These are phyloP conservation scores for Cercospora citrullina DNA, from an alignment of 2,329 filamentous ascomycete genomes.

Conservation along the genomic window DNA sequence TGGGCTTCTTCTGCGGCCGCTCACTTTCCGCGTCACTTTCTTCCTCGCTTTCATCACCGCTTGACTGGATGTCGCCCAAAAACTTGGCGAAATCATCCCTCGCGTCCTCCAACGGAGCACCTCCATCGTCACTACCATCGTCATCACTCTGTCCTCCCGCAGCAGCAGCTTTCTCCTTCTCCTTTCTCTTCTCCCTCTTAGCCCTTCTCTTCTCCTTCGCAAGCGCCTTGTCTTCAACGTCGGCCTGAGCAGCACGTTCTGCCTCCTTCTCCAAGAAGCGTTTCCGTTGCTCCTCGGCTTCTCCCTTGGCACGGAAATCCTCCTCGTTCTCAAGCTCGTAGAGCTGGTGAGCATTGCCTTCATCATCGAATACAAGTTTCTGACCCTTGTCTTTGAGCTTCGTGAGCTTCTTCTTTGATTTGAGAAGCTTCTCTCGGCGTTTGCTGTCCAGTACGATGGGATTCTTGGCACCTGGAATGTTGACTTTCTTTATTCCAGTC, in stretches of 20 bases:
- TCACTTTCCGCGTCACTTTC: conserved; percentile 37
- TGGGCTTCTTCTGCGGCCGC: conserved; percentile 61
- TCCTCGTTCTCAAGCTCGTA: conserved; percentile 88
- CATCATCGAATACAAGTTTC: conserved; percentile 89
- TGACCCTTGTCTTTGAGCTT: conserved; percentile 85
- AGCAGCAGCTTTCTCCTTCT: conserved; percentile 58
- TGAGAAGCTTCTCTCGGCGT: conserved; percentile 90
- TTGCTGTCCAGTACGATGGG: conserved; percentile 88
- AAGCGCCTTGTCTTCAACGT: conserved; percentile 78
- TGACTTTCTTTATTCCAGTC: conserved; percentile 59
- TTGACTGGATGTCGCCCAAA: conserved; percentile 38
- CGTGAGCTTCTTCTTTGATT: conserved; percentile 90
- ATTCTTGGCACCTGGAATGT: conserved; percentile 64
- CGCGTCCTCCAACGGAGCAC: conserved; percentile 26
- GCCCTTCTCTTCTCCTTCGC: conserved; percentile 76
- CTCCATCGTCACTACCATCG: conserved; percentile 29
- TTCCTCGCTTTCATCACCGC: conserved; percentile 40
- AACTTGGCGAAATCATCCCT: conserved; percentile 49
- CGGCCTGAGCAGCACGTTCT: conserved; percentile 69
- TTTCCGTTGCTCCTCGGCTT: conserved; percentile 72
- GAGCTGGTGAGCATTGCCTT: conserved; percentile 77
- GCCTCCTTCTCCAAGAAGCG: conserved; percentile 77
- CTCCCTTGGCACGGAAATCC: conserved; percentile 72
- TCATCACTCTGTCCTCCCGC: conserved; percentile 28
- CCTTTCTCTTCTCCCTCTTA: conserved; percentile 73